These are phyloP conservation scores for Globisporangium emineosum DNA, from an alignment of 352 stramenopile genomes.

Conservation along the genomic window DNA sequence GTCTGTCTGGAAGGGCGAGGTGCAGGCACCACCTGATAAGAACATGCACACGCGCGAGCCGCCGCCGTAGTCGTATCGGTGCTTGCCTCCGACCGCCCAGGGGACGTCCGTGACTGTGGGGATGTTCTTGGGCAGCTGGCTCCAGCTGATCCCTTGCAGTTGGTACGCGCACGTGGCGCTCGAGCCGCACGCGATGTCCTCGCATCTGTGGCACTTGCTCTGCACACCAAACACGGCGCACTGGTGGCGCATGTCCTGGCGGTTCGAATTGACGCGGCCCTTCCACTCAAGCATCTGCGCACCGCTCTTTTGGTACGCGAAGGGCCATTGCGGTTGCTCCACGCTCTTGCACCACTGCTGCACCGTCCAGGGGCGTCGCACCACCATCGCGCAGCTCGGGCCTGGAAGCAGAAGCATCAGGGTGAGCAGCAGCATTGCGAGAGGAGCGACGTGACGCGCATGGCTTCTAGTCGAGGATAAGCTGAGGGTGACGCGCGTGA, in stretches of 20 bases:
- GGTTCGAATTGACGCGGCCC: conserved; percentile 82
- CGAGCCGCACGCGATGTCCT: conserved; percentile 79
- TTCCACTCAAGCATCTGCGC: conserved; percentile 84
- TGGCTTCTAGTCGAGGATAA: not conserved
- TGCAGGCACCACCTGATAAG: conserved; percentile 78
- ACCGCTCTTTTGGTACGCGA: conserved; percentile 89
- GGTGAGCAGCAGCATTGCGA: not conserved
- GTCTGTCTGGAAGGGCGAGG: conserved; percentile 74
- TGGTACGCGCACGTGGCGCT: conserved; percentile 83
- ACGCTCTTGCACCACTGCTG: conserved; percentile 88
- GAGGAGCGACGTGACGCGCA: not conserved
- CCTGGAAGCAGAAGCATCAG: not conserved
- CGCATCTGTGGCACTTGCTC: conserved; percentile 94
- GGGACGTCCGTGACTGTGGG: conserved; percentile 91
- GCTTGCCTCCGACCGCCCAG: conserved; percentile 86
- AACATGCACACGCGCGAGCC: conserved; percentile 88
- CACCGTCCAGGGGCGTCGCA: conserved; percentile 82
- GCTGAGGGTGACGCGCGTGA: not conserved
- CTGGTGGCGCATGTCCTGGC: conserved; percentile 91
- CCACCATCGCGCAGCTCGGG: conserved; percentile 40
- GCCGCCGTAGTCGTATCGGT: conserved; percentile 92
- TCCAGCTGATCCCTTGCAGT: conserved; percentile 89
- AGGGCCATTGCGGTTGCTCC: conserved; percentile 87
- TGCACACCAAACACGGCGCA: conserved; percentile 86
- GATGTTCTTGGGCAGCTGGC: conserved; percentile 81